phyloP scores from a whole-genome alignment of 164 flowering plant species.

The Saururus chinensis region DNA sequence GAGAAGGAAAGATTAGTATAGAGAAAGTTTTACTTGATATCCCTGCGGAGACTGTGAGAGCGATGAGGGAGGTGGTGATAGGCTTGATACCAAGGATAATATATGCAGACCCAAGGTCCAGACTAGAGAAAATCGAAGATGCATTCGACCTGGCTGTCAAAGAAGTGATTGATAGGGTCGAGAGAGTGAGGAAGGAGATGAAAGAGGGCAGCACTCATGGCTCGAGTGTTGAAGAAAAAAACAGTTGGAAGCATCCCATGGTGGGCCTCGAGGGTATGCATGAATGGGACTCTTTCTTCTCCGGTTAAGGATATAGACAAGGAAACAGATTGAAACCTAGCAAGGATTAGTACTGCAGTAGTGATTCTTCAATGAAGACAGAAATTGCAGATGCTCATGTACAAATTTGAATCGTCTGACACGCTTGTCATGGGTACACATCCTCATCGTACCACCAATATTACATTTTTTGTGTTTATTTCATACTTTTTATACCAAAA shows the following conservation, averaged over 20 bases:
- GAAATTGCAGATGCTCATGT: too few relatives aligned
- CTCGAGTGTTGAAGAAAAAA: conserved; percentile 18
- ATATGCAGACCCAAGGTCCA: conserved; percentile 54
- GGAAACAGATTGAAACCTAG: too few relatives aligned
- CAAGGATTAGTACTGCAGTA: too few relatives aligned
- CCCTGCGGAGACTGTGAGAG: conserved; percentile 19
- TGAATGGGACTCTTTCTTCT: conserved; percentile 65
- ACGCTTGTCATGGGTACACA: too few relatives aligned
- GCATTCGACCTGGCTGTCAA: conserved; percentile 60
- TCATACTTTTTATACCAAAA: too few relatives aligned
- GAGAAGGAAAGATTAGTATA: conserved; percentile 28
- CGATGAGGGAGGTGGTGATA: conserved; percentile 56
- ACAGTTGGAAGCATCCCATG: conserved; percentile 51
- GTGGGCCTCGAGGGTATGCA: conserved; percentile 31
- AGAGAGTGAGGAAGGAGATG: conserved; percentile 25
- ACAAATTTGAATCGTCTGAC: too few relatives aligned
- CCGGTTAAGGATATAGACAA: neutral
- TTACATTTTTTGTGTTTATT: too few relatives aligned
- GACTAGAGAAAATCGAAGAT: conserved; percentile 39
- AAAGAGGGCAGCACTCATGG: conserved; percentile 11
- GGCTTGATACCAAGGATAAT: conserved; percentile 46
- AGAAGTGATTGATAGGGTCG: conserved; percentile 44
- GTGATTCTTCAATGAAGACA: too few relatives aligned
- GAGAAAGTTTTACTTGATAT: conserved; percentile 26
- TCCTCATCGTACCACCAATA: too few relatives aligned